These are phyloP conservation scores for Komagataella pastoris DNA, from an alignment of 805 yeast species.

Conservation along the genomic window DNA sequence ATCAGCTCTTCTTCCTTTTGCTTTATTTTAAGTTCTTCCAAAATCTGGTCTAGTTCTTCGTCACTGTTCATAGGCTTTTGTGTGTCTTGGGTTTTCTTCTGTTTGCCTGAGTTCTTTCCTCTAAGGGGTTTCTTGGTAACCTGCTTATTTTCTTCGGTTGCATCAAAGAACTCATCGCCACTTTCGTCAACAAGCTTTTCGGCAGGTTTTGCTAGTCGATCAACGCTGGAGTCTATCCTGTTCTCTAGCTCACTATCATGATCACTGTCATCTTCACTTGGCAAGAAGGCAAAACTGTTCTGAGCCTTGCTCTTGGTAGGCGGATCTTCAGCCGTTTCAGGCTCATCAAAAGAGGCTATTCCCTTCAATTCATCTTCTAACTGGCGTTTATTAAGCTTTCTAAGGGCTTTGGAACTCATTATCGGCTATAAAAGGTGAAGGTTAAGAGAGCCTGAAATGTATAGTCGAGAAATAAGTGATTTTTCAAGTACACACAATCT, in stretches of 20 bases:
- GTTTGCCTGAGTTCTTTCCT: slow-evolving; percentile 7
- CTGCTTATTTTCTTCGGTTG: background rate
- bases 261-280: slow-evolving; percentile 1
- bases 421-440: background rate
- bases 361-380: slow-evolving; percentile 9
- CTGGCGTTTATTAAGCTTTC: slow-evolving; percentile 23
- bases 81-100: slow-evolving; percentile 8
- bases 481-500: background rate
- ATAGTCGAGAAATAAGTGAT: background rate
- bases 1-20: slow-evolving; percentile 7
- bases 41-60: slow-evolving; percentile 43
- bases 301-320: background rate
- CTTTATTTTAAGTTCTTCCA: slow-evolving; percentile 26
- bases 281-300: background rate
- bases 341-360: slow-evolving; percentile 4
- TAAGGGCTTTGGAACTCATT: slow-evolving; percentile 40
- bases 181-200: background rate
- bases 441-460: background rate
- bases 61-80: slow-evolving; percentile 24
- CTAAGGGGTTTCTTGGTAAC: background rate
- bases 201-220: background rate
- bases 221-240: background rate
- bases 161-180: background rate
- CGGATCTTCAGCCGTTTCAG: slow-evolving; percentile 1
- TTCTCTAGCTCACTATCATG: background rate